Evolutionary conservation across 768 basidiomycete species (phyloP), one percentile per base, ranked within the genome.

Genomic region (Leccinum incarnatum): DNA sequence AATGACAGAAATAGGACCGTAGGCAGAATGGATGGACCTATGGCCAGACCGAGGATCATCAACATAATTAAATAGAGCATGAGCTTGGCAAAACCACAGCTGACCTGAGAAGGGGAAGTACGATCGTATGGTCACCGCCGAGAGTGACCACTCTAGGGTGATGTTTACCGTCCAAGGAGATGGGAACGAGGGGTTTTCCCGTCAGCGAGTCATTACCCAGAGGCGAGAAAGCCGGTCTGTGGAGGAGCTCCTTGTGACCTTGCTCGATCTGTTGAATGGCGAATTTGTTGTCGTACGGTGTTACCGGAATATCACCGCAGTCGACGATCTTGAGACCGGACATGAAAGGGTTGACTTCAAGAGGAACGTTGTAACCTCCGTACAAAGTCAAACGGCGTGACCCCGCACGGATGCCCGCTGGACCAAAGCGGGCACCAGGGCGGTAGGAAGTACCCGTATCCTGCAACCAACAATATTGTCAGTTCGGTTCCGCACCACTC

Each of bases 101-200:
- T 46, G 12, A 69, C 71, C 71, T 69, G 56, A 80, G 69, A 49
- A 86, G 74, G 15, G 85, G 85, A 7, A 87, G 72, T 37, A 86
- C 91, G 60, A 94, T 91, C 9, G 91, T 92, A 69, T 94, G 93
- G 67, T 95, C 93, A 4, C 93, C 93, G 21, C 93, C 93, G 34
- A 94, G 83, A 21, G 91, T 90, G 60, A 95, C 81, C 55, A 95
- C 76, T 40, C 90, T 79, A 0, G 93, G 92, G 67, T 94, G 92
- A 55, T 83, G 77, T 67, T 83, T 84, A 12, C 89, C 90, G 59
- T 94, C 90, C 19, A 74, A 67, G 45, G 88, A 82, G 47, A 90
- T 72, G 19, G 88, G 84, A 14, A 74, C 67, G 21, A 89, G 79
- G 29, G 77, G 74, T 63, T 80, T 63, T 4, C 88, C 88, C 14